Evolutionary conservation across 371 early-diverging fungal species (phyloP).

Genomic region (Mortierella sp.): DNA sequence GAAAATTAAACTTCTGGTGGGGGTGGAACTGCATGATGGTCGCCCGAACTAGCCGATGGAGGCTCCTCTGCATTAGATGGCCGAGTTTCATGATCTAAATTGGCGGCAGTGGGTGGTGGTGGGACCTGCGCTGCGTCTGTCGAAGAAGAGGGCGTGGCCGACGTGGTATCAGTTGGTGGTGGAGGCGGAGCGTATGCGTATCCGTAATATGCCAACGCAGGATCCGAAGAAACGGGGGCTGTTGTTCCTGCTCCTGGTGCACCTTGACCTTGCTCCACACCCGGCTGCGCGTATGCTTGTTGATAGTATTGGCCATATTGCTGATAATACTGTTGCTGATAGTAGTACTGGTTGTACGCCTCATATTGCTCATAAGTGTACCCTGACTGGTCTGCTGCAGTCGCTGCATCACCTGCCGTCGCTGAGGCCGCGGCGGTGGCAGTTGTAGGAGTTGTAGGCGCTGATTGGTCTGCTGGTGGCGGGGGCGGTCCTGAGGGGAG

Average conservation of each 20-base stretch:
- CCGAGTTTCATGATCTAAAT: slow-evolving; percentile 2
- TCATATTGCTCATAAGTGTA: slow-evolving; percentile 60
- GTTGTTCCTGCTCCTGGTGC: slow-evolving; percentile 32
- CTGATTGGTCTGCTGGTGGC: slow-evolving; percentile 8
- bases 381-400: slow-evolving; percentile 33
- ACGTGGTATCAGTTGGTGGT: slow-evolving; percentile 32
- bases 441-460: slow-evolving; percentile 13
- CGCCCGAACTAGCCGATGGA: background rate
- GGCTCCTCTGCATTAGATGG: background rate
- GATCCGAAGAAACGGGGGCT: slow-evolving; percentile 34
- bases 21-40: slow-evolving; percentile 6
- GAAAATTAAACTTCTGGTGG: slow-evolving; percentile 1
- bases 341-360: slow-evolving; percentile 62
- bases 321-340: slow-evolving; percentile 53
- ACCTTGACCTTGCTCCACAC: slow-evolving; percentile 48
- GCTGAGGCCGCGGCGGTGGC: background rate
- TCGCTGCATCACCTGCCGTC: slow-evolving; percentile 10
- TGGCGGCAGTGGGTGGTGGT: slow-evolving; percentile 15
- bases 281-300: slow-evolving; percentile 56
- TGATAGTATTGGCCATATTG: slow-evolving; percentile 58
- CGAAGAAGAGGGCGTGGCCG: slow-evolving; percentile 16
- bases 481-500: slow-evolving; percentile 29
- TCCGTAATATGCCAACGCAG: slow-evolving; percentile 57
- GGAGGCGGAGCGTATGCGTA: slow-evolving; percentile 52
- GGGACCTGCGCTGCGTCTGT: slow-evolving; percentile 23